Evolutionary conservation across 768 basidiomycete genomes (phyloP), one percentile per base, ranked within the genome.

Genomic region (Sporobolomyces phaffii): DNA sequence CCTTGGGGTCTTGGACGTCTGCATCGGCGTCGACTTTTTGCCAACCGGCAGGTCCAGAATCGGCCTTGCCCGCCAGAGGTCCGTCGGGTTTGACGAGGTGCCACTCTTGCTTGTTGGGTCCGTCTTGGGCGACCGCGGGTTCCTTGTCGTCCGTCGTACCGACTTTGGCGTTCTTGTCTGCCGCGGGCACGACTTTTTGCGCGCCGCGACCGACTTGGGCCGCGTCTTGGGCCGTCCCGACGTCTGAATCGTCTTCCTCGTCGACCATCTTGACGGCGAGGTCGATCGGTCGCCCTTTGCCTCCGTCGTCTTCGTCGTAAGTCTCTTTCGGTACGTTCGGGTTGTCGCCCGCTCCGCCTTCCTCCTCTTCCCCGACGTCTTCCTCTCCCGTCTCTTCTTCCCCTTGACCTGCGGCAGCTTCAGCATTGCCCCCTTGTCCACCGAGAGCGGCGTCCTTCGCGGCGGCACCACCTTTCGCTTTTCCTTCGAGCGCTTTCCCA

Each of bases 271-370:
- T 61, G 51, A 66, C 62, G 13, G 69, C 68, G 60, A 68, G 62
- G 59, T 70, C 69, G 64, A 73, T 70, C 33, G 67, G 57, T n/a
- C 72, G 53, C 8, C 68, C 69, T 24, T 57, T 63, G 18, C 65
- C 73, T 41, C 66, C 69, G 26, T 74, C 51, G 51, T 75, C 60
- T 52, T 31, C 58, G 45, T 69, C 62, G 69, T 67, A 60, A 57
- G 52, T 41, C 40, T 62, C 56, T 18, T 70, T 73, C 18, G 73
- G 49, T 3, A 20, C 47, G n/a, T 59, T 64, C 11, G 75, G 73
- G 45, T 74, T 40, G 31, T 75, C 83, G 44, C 81, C 78, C 65
- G 84, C 87, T 20, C 54, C 63, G 17, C 51, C 66, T 81, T 83
- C 78, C 86, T 84, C 22, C n/a, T 70, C 69, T 18, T 73, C 73